These are phyloP conservation scores for Penicillium waksmanii DNA, from an alignment of 495 filamentous ascomycete species.

Conservation along the genomic window DNA sequence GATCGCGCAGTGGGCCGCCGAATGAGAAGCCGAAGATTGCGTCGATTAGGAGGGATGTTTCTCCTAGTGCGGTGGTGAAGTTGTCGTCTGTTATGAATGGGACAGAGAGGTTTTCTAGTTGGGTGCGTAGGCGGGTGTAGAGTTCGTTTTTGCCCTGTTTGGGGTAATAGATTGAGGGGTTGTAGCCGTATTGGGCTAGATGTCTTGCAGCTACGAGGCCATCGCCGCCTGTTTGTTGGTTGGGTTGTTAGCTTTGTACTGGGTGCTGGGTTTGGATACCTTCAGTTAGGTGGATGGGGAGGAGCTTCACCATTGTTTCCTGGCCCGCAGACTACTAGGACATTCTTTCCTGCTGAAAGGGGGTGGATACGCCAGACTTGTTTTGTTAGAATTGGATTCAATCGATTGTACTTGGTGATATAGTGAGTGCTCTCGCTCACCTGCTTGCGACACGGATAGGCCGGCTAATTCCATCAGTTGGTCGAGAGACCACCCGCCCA, in stretches of 20 bases:
- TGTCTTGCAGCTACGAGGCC: conserved; percentile 94
- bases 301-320: conserved; percentile 81
- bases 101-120: conserved; percentile 79
- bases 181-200: conserved; percentile 91
- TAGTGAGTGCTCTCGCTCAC: conserved; percentile 43
- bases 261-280: background rate
- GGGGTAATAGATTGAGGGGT: conserved; percentile 88
- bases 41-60: conserved; percentile 82
- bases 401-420: background rate
- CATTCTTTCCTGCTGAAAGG: conserved; percentile 64
- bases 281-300: background rate
- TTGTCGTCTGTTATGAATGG: conserved; percentile 76
- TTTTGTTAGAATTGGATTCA: background rate
- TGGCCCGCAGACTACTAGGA: conserved; percentile 90
- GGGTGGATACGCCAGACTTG: conserved; percentile 66
- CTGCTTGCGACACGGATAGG: conserved; percentile 88
- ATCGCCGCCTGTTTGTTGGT: conserved; percentile 71
- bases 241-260: conserved; percentile 10
- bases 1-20: conserved; percentile 86
- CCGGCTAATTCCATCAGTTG: conserved; percentile 98
- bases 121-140: conserved; percentile 59
- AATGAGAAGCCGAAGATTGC: conserved; percentile 98
- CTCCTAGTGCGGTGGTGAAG: conserved; percentile 61
- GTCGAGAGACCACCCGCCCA: conserved; percentile 90
- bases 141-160: conserved; percentile 88